These are phyloP conservation scores for Seiridium cupressi DNA, from an alignment of 2,329 filamentous ascomycete genomes.

Conservation along the genomic window DNA sequence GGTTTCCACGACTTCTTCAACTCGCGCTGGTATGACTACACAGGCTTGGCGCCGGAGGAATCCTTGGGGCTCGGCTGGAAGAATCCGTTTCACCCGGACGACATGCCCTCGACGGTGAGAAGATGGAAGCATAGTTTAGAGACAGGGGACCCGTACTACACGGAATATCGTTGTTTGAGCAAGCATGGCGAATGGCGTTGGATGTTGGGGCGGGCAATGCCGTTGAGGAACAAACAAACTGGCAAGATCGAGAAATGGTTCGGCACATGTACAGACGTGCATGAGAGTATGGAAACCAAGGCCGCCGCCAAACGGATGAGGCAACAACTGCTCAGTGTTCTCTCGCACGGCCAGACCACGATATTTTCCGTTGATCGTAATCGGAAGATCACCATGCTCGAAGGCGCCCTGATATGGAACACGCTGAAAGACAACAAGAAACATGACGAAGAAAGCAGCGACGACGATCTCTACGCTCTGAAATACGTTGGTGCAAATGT, in stretches of 20 bases:
- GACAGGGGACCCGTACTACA: slow-evolving; percentile 67
- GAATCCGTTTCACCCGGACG: slow-evolving; percentile 67
- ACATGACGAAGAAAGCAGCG: slow-evolving; percentile 14
- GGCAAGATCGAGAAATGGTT: slow-evolving; percentile 77
- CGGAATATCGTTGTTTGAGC: slow-evolving; percentile 68
- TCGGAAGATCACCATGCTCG: slow-evolving; percentile 63
- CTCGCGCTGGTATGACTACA: slow-evolving; percentile 77
- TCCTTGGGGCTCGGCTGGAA: slow-evolving; percentile 64
- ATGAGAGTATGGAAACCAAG: slow-evolving; percentile 69
- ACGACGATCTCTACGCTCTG: slow-evolving; percentile 37
- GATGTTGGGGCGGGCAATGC: slow-evolving; percentile 73
- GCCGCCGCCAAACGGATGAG: slow-evolving; percentile 63
- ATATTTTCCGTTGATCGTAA: slow-evolving; percentile 70
- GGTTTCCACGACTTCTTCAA: slow-evolving; percentile 73
- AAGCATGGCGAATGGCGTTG: slow-evolving; percentile 72
- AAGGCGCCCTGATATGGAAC: slow-evolving; percentile 63
- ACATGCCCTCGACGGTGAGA: slow-evolving; percentile 53
- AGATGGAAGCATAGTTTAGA: slow-evolving; percentile 61
- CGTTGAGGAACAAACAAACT: slow-evolving; percentile 62
- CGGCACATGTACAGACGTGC: slow-evolving; percentile 75
- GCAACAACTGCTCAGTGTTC: slow-evolving; percentile 71
- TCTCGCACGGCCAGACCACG: slow-evolving; percentile 72
- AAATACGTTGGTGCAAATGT: slow-evolving; percentile 61
- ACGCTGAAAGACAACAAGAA: slow-evolving; percentile 23
- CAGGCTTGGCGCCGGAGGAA: slow-evolving; percentile 61